Evolutionary conservation across 2,329 filamentous ascomycete species (phyloP).

Genomic region (Neurospora sp.): DNA sequence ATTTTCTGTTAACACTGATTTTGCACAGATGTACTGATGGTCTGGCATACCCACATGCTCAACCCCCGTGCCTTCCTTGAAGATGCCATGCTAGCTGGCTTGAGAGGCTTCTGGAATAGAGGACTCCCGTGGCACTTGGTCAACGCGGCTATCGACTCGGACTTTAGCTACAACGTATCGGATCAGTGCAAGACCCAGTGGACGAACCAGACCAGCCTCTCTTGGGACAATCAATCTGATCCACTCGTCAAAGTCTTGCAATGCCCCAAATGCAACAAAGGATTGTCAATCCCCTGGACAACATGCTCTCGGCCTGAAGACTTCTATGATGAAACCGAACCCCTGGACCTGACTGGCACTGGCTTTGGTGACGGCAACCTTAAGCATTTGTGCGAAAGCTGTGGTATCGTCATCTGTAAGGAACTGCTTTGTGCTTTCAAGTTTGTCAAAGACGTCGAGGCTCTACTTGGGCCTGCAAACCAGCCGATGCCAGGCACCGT

Average conservation of each 20-base stretch:
- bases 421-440: slow-evolving; percentile 51
- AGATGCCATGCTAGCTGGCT: slow-evolving; percentile 54
- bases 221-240: slow-evolving; percentile 53
- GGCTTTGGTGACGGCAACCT: slow-evolving; percentile 56
- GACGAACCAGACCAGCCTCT: slow-evolving; percentile 33
- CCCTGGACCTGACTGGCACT: slow-evolving; percentile 31
- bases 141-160: slow-evolving; percentile 46
- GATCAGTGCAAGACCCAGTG: slow-evolving; percentile 37
- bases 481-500: slow-evolving; percentile 60
- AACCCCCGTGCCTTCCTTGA: slow-evolving; percentile 68
- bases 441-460: slow-evolving; percentile 47
- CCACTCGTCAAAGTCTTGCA: slow-evolving; percentile 33
- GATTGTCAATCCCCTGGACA: slow-evolving; percentile 49
- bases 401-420: slow-evolving; percentile 41
- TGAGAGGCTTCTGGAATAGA: slow-evolving; percentile 46
- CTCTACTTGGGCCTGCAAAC: slow-evolving; percentile 31
- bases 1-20: neutral
- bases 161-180: slow-evolving; percentile 46
- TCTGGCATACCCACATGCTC: slow-evolving; percentile 71
- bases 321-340: slow-evolving; percentile 21
- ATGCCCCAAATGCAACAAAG: slow-evolving; percentile 45
- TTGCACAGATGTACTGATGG: slow-evolving; percentile 60
- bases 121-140: slow-evolving; percentile 58
- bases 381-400: slow-evolving; percentile 37
- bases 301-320: slow-evolving; percentile 31